Conservation (phyloP, 768 basidiomycete genomes). For the Suillus brevipes region DNA sequence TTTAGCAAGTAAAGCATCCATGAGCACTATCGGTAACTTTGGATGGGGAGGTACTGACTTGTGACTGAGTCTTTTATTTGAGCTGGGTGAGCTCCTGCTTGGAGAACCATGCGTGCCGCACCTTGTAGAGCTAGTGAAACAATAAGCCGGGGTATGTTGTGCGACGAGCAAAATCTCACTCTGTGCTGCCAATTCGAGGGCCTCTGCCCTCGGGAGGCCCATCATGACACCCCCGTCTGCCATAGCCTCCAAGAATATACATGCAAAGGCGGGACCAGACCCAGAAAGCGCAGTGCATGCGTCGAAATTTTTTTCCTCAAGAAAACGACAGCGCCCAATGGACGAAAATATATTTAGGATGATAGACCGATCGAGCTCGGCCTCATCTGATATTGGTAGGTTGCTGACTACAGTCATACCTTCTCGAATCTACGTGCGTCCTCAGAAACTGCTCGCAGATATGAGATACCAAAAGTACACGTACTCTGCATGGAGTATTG, state of each 20-base stretch:
- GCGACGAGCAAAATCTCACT: conserved; percentile 51
- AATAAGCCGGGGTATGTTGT: neutral
- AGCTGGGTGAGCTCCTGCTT: conserved; percentile 88
- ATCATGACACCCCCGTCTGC: conserved; percentile 99
- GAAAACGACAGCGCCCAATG: conserved; percentile 92
- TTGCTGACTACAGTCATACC: conserved; percentile 96
- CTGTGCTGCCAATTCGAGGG: conserved; percentile 93
- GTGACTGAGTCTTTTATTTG: conserved; percentile 98
- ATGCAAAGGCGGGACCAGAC: conserved; percentile 95
- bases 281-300: conserved; percentile 96
- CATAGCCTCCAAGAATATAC: conserved; percentile 97
- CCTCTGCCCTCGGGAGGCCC: conserved; percentile 93
- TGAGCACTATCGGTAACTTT: conserved; percentile 2
- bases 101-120: conserved; percentile 92
- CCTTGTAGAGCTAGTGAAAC: conserved; percentile 79
- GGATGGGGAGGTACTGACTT: conserved; percentile 52
- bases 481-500: conserved; percentile 93
- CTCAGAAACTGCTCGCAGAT: conserved; percentile 1
- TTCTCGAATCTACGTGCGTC: conserved; percentile 78
- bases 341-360: conserved; percentile 95
- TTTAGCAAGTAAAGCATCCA: conserved; percentile 5
- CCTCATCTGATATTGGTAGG: conserved; percentile 48
- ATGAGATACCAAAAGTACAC: conserved; percentile 18
- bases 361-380: conserved; percentile 66
- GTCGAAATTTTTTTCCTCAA: conserved; percentile 98